Conservation (phyloP, 495 filamentous ascomycete species). For the Neurospora sp. region DNA sequence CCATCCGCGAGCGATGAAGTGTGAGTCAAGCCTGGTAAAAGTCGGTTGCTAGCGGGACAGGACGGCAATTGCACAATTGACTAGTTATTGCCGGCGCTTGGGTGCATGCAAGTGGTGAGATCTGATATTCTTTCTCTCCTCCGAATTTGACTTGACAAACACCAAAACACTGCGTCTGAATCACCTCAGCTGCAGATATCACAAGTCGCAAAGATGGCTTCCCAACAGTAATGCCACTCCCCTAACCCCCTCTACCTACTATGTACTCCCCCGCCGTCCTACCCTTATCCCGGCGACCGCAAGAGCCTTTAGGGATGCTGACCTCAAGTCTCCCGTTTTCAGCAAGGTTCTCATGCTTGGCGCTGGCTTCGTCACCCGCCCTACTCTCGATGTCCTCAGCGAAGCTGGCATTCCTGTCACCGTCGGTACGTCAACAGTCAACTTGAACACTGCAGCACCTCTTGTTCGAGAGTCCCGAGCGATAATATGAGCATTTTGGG, state of each 20-base stretch:
- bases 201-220: conserved; percentile 15
- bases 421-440: conserved; percentile 52
- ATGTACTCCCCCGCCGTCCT: neutral
- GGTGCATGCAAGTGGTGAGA: neutral
- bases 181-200: conserved; percentile 2
- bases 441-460: neutral
- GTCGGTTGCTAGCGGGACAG: neutral
- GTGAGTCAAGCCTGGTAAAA: neutral
- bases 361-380: conserved; percentile 71
- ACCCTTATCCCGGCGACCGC: neutral
- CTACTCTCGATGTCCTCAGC: conserved; percentile 67
- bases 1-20: neutral
- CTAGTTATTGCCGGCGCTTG: neutral
- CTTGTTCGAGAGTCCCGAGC: neutral
- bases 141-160: neutral
- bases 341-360: conserved; percentile 59
- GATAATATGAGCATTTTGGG: neutral
- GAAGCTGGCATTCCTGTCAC: conserved; percentile 69
- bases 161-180: conserved; percentile 6
- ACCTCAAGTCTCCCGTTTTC: neutral
- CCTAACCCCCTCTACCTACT: neutral
- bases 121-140: neutral
- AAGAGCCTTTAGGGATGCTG: neutral
- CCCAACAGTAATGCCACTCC: conserved; percentile 20
- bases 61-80: neutral